These are phyloP conservation scores for Trichomonascaceae sp. DNA, from an alignment of 1,139 yeast genomes.

Conservation along the genomic window DNA sequence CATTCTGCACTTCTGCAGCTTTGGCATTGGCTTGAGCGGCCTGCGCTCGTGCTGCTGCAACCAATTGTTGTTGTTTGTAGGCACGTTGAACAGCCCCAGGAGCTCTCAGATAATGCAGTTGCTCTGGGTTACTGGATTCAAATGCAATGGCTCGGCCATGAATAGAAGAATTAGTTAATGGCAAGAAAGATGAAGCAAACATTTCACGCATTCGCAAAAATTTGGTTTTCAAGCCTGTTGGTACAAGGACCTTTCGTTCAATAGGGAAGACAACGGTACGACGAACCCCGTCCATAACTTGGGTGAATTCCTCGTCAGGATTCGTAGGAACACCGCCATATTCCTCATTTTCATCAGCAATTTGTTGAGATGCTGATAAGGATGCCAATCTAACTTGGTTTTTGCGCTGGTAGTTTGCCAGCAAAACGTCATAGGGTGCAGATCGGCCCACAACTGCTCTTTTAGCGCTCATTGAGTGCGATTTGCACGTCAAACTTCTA, in stretches of 20 bases:
- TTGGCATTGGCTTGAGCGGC: neutral
- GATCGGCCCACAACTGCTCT: slow-evolving; percentile 89
- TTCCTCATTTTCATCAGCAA: slow-evolving; percentile 32
- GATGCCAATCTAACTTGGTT: slow-evolving; percentile 73
- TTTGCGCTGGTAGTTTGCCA: slow-evolving; percentile 85
- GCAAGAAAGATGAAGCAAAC: slow-evolving; percentile 34
- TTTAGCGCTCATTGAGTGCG: slow-evolving; percentile 97
- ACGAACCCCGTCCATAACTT: slow-evolving; percentile 86
- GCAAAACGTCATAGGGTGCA: slow-evolving; percentile 80
- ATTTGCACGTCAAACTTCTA: slow-evolving; percentile 88
- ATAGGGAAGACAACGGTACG: slow-evolving; percentile 75
- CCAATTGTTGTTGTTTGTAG: slow-evolving; percentile 16
- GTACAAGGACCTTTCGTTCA: slow-evolving; percentile 67
- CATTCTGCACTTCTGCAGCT: neutral
- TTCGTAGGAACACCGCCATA: slow-evolving; percentile 29
- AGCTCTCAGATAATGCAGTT: slow-evolving; percentile 28
- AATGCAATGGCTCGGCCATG: slow-evolving; percentile 34
- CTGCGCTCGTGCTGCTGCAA: slow-evolving; percentile 6
- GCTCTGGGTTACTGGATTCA: slow-evolving; percentile 27
- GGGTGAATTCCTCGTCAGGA: slow-evolving; percentile 92
- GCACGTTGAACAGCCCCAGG: slow-evolving; percentile 30
- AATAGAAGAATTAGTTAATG: slow-evolving; percentile 21
- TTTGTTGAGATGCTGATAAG: slow-evolving; percentile 29
- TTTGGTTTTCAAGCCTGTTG: slow-evolving; percentile 62
- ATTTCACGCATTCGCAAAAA: slow-evolving; percentile 68